These are phyloP conservation scores for Kalmanozyma brasiliensis DNA, from an alignment of 1,284 basidiomycete species.

Conservation along the genomic window DNA sequence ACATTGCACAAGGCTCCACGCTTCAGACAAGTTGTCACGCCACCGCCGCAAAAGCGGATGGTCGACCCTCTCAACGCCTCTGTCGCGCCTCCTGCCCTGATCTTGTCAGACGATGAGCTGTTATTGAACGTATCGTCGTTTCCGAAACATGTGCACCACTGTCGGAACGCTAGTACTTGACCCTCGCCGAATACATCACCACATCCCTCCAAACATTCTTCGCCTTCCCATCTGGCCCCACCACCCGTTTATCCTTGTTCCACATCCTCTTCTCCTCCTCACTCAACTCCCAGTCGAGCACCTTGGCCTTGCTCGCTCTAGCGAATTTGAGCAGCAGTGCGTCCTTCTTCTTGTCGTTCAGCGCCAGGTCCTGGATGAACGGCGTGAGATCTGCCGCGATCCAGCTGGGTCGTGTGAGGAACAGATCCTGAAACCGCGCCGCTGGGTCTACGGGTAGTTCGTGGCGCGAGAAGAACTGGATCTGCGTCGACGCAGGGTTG, in stretches of 20 bases:
- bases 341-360: constrained; percentile 48
- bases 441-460: constrained; percentile 60
- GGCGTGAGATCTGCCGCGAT: constrained; percentile 61
- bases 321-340: constrained; percentile 56
- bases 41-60: too few species aligned
- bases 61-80: too few species aligned
- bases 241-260: constrained; percentile 43
- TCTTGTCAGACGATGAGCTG: too few species aligned
- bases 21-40: too few species aligned
- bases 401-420: constrained; percentile 60
- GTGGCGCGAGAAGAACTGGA: constrained; percentile 61
- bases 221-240: constrained; percentile 16
- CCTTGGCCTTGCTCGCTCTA: constrained; percentile 41
- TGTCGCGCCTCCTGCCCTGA: too few species aligned
- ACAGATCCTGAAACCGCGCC: constrained; percentile 64
- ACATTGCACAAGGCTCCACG: too few species aligned
- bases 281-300: constrained; percentile 36
- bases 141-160: too few species aligned
- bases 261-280: constrained; percentile 31
- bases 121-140: too few species aligned
- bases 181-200: constrained; percentile 46
- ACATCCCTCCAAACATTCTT: constrained; percentile 37
- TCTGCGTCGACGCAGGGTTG: constrained; percentile 22
- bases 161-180: constrained; percentile 31
- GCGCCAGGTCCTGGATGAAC: constrained; percentile 65